Evolutionary conservation across 345 rosid species (phyloP), one percentile per base, ranked within the genome.

Genomic region (Aegle marmelos): DNA sequence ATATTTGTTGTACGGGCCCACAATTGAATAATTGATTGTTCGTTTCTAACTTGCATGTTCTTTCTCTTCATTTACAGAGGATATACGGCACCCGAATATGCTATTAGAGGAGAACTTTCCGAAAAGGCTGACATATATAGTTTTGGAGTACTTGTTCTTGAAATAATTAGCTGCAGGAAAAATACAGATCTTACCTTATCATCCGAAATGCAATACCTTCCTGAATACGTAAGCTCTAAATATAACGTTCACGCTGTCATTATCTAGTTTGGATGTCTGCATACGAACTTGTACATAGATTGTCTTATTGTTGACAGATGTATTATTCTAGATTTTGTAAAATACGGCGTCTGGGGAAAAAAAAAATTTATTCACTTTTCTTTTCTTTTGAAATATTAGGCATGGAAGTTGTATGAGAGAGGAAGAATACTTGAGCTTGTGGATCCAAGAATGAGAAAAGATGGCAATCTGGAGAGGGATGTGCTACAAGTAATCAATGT

Each of bases 101-200:
- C 92, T 27, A 86, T 88, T 21, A 83, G 89, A 78, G 93, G 93
- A 76, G 92, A 89, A 72, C 76, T 91, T 75, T 89, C 96, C 0
- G 96, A 88, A 74, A 90, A 91, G 80, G 91, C 92, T 36, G 93
- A 91, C 79, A 90, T 90, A 24, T 91, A 91, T 70, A 89, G 93
- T 76, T 91, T 86, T 21, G 96, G 93, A 76, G 93, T 89, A 65
- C 88, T 91, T 16, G 68, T 88, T 78, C 88, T 90, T 0, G 96
- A 91, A 86, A 91, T 91, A 33, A 85, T 86, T 61, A 83, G 92
- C 83, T 73, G 90, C 85, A 81, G 91, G 80, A 91, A 81, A 70
- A 91, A 91, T 79, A 87, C 91, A 2, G 90, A 90, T 81, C 89
- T 87, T 28, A 83, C 74, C 19, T 72, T 91, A 67, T 86, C 90